Evolutionary conservation across 352 stramenopile species (phyloP), one percentile per base, ranked within the genome.

Genomic region (Phytophthora foliorum): DNA sequence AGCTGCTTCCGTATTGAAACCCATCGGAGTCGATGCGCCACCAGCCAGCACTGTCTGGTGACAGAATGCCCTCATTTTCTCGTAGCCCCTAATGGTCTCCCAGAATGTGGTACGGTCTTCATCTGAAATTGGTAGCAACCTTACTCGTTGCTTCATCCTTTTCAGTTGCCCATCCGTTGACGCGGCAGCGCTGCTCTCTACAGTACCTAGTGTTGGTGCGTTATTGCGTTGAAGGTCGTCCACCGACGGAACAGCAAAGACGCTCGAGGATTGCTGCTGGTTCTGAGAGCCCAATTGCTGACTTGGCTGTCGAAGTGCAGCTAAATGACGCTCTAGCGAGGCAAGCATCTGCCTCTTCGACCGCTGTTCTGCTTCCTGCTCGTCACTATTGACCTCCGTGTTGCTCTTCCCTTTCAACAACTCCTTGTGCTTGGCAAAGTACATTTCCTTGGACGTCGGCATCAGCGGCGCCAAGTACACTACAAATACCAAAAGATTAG

Each of bases 1-100:
- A 29, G 82, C 80, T 29, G 82, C 74, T 62, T 88, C 71, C 65
- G 82, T 80, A 54, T 90, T 90, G 51, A 88, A 90, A 0, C 75
- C 74, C 57, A 90, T 80, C 2, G 75, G 74, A 19, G 78, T 85
- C 4, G 73, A 63, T 27, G 81, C 70, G 21, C 77, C 74, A 34
- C 57, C 58, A 24, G 77, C 46, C 8, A 84, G 13, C 3, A 70
- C 71, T 25, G 49, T 67, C 16, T 60, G 60, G 42, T 83, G 72
- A 14, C 80, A 78, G 61, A 62, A 69, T 14, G 56, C 50, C 17
- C 84, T 63, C 42, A 89, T 59, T 19, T 59, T 72, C 34, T 86
- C 76, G 42, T 88, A 86, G 31, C 63, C 66, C 9, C 62, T 64
- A 57, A 91, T 82, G 1, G 70, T 79, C 25, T 72, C 68, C 79